Conservation (phyloP, 805 yeast genomes). For the Wickerhamiella domercqiae region DNA sequence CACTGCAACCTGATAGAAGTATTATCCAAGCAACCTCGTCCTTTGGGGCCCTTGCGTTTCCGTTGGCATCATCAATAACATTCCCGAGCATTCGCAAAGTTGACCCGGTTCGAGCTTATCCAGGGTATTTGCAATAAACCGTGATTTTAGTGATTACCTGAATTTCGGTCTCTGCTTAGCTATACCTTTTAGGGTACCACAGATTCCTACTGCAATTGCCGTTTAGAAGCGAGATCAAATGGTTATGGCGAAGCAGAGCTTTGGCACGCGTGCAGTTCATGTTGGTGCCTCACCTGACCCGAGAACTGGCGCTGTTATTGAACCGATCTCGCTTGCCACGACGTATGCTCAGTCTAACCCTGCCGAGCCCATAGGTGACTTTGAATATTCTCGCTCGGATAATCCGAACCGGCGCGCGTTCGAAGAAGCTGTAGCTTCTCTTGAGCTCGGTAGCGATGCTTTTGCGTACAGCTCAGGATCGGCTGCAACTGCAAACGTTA, state of each 20-base stretch:
- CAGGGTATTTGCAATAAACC: no score
- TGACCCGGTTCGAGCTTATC: no score
- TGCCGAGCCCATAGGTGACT: slow-evolving; percentile 58
- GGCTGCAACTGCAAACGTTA: slow-evolving; percentile 62
- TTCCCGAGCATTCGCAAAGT: no score
- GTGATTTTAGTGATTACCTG: no score
- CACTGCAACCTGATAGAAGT: no score
- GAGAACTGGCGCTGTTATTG: slow-evolving; percentile 72
- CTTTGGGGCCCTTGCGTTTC: no score
- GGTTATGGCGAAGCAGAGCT: slow-evolving; percentile 19
- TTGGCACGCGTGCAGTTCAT: slow-evolving; percentile 74
- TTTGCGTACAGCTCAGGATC: slow-evolving; percentile 76
- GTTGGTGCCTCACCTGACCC: slow-evolving; percentile 62
- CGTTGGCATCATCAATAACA: no score
- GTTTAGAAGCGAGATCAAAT: no score
- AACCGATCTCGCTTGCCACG: slow-evolving; percentile 69
- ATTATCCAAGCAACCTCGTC: no score
- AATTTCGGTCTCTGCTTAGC: no score
- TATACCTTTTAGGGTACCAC: no score
- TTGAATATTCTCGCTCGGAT: slow-evolving; percentile 72
- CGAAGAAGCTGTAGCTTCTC: slow-evolving; percentile 62
- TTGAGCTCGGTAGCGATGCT: slow-evolving; percentile 54
- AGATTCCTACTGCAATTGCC: no score
- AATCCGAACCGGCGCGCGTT: slow-evolving; percentile 78
- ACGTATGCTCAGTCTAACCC: slow-evolving; percentile 74